Base-by-base conservation (phyloP, 1,284 basidiomycete genomes). In the Cryptococcus amylolentus region DNA sequence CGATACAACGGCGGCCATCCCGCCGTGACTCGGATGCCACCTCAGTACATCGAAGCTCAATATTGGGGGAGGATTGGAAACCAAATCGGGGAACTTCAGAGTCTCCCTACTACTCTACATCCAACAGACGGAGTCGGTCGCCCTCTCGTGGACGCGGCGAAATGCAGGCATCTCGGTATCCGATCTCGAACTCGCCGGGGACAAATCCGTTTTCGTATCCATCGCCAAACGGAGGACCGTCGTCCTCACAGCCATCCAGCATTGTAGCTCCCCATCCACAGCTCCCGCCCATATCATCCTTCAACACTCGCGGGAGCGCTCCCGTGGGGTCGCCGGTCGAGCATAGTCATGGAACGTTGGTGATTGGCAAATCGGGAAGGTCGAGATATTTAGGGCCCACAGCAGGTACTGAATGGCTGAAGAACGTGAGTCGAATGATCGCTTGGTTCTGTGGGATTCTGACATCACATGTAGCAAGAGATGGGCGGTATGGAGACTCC, bases 391-490 rank as follows among this genome's bases (percentile, higher is more conserved):
- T 73, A 23, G 71, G 71, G 1, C 66, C 69, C 2, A 68, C 67
- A 8, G 71, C 69, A 0, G 71, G 66, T 1, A 69, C 65, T 12
- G 69, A 73, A 51, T 73, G 71, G 71, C 38, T 73, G 18, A 69
- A 69, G 49, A 66, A 73, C 27, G 65, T 47, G 38, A 50, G 41
- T 16, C 8, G 8, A 23, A 10, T 23, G 1, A 8, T 28, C 6
- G 12, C 13, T 13, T 48, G 20, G 20, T 42, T 7, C 16, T 42
- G 8, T 8, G 7, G 16, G 41, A 42, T n/a, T n/a, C 41, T 42
- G 41, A 42, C 2, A n/a, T 42, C 40, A 35, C 23, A n/a, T 48
- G 18, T 47, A 63, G 61, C 63, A 65, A 63, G 65, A 64, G 35
- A 43, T 57, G n/a, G 58, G 58, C 10, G 56, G 46, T 13, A n/a